phyloP scores from a whole-genome alignment of 2,329 filamentous ascomycete species.

The Stachybotrys chlorohalonatus region DNA sequence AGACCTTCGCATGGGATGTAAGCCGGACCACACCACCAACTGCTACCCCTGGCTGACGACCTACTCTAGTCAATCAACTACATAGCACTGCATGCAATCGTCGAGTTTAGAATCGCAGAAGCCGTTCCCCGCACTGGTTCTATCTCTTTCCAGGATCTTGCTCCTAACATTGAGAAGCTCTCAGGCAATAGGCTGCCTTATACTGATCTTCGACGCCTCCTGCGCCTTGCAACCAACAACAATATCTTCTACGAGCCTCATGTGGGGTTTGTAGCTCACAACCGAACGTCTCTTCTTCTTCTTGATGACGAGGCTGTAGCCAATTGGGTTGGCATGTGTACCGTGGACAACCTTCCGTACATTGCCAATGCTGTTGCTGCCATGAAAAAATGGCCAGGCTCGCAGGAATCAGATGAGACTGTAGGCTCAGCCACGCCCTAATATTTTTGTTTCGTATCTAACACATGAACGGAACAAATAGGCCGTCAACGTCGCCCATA shows the following conservation, averaged over 20 bases:
- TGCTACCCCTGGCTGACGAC: not conserved
- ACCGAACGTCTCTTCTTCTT: constrained; percentile 20
- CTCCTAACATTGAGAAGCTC: constrained; percentile 16
- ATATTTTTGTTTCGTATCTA: no score
- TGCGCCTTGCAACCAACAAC: constrained; percentile 29
- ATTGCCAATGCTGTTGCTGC: constrained; percentile 20
- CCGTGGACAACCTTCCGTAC: constrained; percentile 18
- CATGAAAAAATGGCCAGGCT: constrained; percentile 25
- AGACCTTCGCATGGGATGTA: constrained; percentile 17
- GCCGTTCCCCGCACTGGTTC: constrained; percentile 14
- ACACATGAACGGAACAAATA: not conserved
- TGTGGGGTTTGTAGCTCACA: constrained; percentile 28
- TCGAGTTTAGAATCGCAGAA: constrained; percentile 19
- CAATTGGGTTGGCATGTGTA: constrained; percentile 21
- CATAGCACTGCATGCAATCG: constrained; percentile 19
- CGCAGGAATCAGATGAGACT: constrained; percentile 24
- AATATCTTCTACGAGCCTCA: constrained; percentile 29
- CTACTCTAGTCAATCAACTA: constrained; percentile 13
- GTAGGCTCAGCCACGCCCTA: not conserved
- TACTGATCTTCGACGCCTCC: constrained; percentile 21
- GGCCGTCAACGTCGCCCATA: constrained; percentile 18
- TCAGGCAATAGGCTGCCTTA: constrained; percentile 25
- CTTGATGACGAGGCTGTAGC: constrained; percentile 14
- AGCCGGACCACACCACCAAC: not conserved
- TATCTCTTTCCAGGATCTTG: constrained; percentile 18